phyloP scores from a whole-genome alignment of 2,329 filamentous ascomycete genomes.

The Trichothecium sympodiale region DNA sequence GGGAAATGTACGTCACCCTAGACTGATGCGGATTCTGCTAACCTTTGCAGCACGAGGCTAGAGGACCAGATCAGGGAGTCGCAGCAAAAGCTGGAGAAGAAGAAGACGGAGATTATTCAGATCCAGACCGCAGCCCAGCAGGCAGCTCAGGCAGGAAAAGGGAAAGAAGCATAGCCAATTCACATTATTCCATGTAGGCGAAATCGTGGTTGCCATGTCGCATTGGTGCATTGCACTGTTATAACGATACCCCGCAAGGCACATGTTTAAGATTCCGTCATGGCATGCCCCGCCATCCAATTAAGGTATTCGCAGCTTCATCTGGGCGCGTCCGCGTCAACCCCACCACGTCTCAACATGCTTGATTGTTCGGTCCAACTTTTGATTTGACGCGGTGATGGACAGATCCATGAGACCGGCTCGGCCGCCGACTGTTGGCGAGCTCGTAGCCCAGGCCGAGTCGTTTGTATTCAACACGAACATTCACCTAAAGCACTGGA shows the following conservation, averaged over 20 bases:
- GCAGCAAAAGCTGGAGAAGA: conserved; percentile 45
- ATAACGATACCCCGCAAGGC: too few species aligned
- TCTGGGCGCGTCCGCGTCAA: too few species aligned
- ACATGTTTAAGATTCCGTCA: too few species aligned
- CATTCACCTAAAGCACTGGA: conserved; percentile 71
- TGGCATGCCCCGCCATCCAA: too few species aligned
- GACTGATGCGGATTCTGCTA: background rate
- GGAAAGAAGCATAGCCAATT: conserved; percentile 12
- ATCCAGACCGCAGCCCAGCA: conserved; percentile 37
- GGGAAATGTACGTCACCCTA: conserved; percentile 64
- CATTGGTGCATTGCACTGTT: too few species aligned
- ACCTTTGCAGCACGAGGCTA: conserved; percentile 19
- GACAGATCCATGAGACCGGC: conserved; percentile 25
- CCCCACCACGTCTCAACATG: too few species aligned
- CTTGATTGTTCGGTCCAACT: too few species aligned
- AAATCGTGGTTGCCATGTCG: too few species aligned
- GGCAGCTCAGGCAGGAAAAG: conserved; percentile 22
- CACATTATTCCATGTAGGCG: too few species aligned
- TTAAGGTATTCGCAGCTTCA: too few species aligned
- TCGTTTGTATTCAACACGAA: conserved; percentile 71
- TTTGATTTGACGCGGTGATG: too few species aligned
- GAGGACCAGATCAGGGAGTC: conserved; percentile 44
- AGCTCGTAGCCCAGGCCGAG: conserved; percentile 65
- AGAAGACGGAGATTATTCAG: conserved; percentile 49
- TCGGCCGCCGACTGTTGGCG: conserved; percentile 58